Evolutionary conservation across 306 rosid species (phyloP), one percentile per base, ranked within the genome.

Genomic region (Mimosa pudica): DNA sequence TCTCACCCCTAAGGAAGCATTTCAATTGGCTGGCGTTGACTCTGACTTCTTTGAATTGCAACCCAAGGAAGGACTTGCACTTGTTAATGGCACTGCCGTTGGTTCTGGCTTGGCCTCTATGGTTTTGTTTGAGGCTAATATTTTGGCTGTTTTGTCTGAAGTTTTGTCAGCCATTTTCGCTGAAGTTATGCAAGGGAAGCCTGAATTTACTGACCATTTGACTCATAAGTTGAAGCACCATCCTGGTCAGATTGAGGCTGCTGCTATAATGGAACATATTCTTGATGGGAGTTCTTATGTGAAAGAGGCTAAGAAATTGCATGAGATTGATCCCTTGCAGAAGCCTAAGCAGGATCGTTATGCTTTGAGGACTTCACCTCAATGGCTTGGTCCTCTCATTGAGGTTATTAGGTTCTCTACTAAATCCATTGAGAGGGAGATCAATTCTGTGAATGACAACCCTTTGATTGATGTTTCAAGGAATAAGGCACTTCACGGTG

Each of bases 231-330:
- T 92, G 60, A 94, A 94, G 82, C 98, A 94, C 65, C 98, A 94
- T 68, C 98, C 98, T 24, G 98, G 98, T 0, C 98, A 94, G 18
- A 94, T 94, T 49, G 98, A 94, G 33, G 97, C 98, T 7, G 98
- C 98, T 9, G 97, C 98, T 13, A 94, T 94, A 0, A 94, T 94
- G 98, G 98, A 94, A 58, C 97, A 94, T 69, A 85, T 94, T 80
- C 86, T 94, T 73, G 97, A 92, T 45, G 98, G 98, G 5, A 94
- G 97, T 78, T 80, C 94, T 2, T 92, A 90, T 63, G 74, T 94
- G 1, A 90, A 90, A 84, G 92, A 88, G 0, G 97, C 97, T 2
- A 74, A 88, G 77, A 89, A 90, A 49, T 73, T 94, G 52, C 98
- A 94, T 0, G 97, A 92, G 79, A 85, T 60, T 0, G 98, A 94